phyloP scores from a whole-genome alignment of 495 filamentous ascomycete species.

The Tuber magnatum region DNA sequence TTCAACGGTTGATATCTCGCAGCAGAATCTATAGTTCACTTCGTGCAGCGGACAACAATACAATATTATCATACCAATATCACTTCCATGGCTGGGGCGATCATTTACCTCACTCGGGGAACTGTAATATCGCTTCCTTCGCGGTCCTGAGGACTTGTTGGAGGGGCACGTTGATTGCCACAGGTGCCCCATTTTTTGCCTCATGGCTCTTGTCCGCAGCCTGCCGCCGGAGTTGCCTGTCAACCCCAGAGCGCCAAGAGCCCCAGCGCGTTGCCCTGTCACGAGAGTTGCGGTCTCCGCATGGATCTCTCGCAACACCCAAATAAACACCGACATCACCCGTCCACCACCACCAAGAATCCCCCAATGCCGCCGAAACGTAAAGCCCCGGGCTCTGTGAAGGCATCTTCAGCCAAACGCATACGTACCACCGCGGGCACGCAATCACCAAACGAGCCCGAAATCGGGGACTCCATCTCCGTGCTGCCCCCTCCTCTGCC shows the following conservation, averaged over 20 bases:
- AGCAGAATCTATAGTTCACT: too few relatives aligned
- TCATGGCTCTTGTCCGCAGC: too few relatives aligned
- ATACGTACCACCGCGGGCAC: conserved; percentile 23
- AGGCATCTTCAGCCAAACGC: conserved; percentile 21
- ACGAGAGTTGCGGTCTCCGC: not conserved
- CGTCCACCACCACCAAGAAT: not conserved
- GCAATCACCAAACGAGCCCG: conserved; percentile 13
- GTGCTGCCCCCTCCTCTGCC: not conserved
- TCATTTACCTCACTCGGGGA: too few relatives aligned
- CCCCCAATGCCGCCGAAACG: conserved; percentile 31
- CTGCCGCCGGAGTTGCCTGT: not conserved
- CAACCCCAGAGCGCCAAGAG: not conserved
- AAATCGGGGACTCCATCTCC: conserved; percentile 13
- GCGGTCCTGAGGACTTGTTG: too few relatives aligned
- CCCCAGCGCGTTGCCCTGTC: not conserved
- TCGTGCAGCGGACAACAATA: too few relatives aligned
- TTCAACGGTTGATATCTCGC: too few relatives aligned
- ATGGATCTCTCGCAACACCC: not conserved
- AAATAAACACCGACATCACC: not conserved
- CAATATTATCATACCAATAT: too few relatives aligned
- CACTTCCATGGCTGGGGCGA: too few relatives aligned
- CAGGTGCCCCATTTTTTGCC: too few relatives aligned
- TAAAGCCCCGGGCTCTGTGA: conserved; percentile 16
- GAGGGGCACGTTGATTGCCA: too few relatives aligned
- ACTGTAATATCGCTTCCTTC: too few relatives aligned